A percentile compares a stretch with the other conserved stretches of the same genome.
These are phyloP conservation scores for Crassisporium funariophilum DNA, from an alignment of 768 basidiomycete genomes.

Conservation along the genomic window DNA sequence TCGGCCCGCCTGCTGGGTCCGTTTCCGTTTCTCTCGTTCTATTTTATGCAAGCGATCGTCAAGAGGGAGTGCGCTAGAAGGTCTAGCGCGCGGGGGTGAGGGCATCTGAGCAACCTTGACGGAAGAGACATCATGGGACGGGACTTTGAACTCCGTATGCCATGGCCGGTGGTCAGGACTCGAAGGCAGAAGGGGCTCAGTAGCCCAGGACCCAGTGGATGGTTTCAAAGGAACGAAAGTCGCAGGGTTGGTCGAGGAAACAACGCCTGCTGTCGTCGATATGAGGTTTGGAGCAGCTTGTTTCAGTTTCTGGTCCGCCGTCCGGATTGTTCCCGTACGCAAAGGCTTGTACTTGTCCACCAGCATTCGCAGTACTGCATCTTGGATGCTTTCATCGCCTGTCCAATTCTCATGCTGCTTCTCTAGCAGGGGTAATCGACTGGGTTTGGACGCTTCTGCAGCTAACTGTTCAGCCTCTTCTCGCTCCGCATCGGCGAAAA, in stretches of 20 bases:
- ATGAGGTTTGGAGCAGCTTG: constrained; percentile 44
- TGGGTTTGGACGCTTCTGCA: constrained; percentile 13
- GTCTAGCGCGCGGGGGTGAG: constrained; percentile 23
- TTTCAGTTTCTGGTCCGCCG: constrained; percentile 70
- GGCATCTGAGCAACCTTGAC: constrained; percentile 55
- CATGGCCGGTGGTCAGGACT: constrained; percentile 64
- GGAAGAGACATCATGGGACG: constrained; percentile 53
- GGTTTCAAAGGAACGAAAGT: constrained; percentile 14
- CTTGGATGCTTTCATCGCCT: constrained; percentile 70
- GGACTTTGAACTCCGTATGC: constrained; percentile 67
- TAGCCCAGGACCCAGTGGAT: constrained; percentile 45
- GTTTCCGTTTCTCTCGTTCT: constrained; percentile 53
- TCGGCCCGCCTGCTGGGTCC: constrained; percentile 53
- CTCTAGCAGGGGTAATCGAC: constrained; percentile 30
- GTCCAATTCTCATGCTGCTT: constrained; percentile 70
- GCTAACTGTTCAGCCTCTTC: constrained; percentile 43
- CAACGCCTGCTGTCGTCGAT: constrained; percentile 5
- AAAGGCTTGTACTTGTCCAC: constrained; percentile 87
- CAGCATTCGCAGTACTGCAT: constrained; percentile 81
- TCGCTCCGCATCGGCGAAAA: constrained; percentile 63
- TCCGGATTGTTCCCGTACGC: constrained; percentile 56
- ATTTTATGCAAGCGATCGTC: constrained; percentile 43
- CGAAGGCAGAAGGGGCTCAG: constrained; percentile 55
- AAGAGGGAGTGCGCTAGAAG: constrained; percentile 13
- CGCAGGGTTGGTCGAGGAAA: constrained; percentile 15